Conservation (phyloP, 305 asterid species). For the Stenogyne calaminthoides region DNA sequence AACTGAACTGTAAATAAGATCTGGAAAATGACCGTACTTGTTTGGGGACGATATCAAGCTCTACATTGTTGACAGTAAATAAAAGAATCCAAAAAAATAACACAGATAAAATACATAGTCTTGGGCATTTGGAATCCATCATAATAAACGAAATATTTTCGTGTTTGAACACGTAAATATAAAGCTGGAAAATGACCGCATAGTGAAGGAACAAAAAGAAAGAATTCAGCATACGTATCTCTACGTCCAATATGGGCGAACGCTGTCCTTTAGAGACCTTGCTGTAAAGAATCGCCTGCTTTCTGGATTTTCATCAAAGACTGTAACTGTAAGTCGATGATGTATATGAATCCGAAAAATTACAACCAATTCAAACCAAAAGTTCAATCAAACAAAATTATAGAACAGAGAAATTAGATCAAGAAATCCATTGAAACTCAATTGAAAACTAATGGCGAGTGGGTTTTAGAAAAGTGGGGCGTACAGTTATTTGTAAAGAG, state of each 20-base stretch:
- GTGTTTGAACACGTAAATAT: background rate
- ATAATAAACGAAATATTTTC: conserved; percentile 9
- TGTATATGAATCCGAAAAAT: too few species aligned
- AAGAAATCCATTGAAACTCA: too few species aligned
- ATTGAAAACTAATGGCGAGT: too few species aligned
- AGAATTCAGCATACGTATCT: conserved; percentile 32
- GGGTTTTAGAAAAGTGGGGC: too few species aligned
- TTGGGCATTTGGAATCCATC: conserved; percentile 9
- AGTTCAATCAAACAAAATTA: too few species aligned
- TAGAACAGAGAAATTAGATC: too few species aligned
- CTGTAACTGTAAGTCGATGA: too few species aligned
- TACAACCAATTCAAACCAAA: too few species aligned
- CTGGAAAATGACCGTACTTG: background rate
- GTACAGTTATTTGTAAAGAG: too few species aligned
- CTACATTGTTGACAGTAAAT: background rate
- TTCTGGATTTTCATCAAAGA: conserved; percentile 7
- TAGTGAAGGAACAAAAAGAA: conserved; percentile 30
- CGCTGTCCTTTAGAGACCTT: conserved; percentile 17
- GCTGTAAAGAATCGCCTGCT: background rate
- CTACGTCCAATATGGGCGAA: conserved; percentile 27
- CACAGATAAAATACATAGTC: conserved; percentile 4
- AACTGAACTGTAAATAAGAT: background rate
- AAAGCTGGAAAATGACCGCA: conserved; percentile 9
- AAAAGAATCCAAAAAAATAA: conserved; percentile 3
- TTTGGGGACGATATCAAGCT: conserved; percentile 17